Evolutionary conservation across 2,329 filamentous ascomycete genomes (phyloP).

Genomic region (Aspergillus felis): DNA sequence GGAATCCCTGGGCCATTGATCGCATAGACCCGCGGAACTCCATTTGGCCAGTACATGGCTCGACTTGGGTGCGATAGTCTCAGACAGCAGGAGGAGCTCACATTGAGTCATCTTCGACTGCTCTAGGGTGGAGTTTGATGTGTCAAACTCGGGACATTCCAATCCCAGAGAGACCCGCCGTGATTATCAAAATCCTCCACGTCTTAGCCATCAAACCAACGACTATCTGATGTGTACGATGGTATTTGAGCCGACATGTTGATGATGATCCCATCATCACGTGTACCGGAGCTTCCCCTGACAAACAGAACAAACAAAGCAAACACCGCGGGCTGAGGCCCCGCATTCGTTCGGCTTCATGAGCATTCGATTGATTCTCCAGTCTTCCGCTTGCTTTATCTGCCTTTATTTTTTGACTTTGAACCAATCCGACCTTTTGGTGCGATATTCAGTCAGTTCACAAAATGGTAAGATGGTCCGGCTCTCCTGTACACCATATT

Average conservation of each 20-base stretch:
- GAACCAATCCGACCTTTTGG: conserved; percentile 18
- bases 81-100: conserved; percentile 27
- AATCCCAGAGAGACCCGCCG: conserved; percentile 19
- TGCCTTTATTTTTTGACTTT: not conserved
- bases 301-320: conserved; percentile 8
- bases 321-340: conserved; percentile 7
- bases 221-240: not conserved
- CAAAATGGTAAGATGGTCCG: not conserved
- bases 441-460: not conserved
- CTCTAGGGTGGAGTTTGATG: conserved; percentile 13
- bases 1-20: conserved; percentile 43
- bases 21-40: conserved; percentile 47
- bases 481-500: not conserved
- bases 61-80: conserved; percentile 24
- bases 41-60: conserved; percentile 50
- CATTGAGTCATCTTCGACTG: conserved; percentile 36
- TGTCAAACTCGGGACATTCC: conserved; percentile 18
- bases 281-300: conserved; percentile 9
- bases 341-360: not conserved
- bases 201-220: not conserved
- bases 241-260: not conserved
- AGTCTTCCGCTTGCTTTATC: conserved; percentile 1
- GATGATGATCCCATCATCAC: conserved; percentile 9
- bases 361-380: not conserved
- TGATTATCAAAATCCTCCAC: conserved; percentile 12